A percentile compares a stretch with the other conserved stretches of the same genome.
Evolutionary conservation across 495 filamentous ascomycete genomes (phyloP).

Genomic region (Jackrogersella multiformis): DNA sequence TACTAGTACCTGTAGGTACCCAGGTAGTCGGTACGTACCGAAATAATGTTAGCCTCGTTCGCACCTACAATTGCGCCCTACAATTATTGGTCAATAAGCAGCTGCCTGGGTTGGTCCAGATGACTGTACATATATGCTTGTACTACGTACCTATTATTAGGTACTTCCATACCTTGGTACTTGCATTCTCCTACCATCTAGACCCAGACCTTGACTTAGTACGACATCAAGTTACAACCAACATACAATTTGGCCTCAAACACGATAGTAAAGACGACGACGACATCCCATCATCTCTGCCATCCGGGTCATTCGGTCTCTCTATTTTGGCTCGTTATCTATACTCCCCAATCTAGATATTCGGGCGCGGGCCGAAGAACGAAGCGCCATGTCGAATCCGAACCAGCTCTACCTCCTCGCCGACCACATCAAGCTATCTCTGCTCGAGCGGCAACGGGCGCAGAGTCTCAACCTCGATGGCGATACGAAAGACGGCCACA

Average conservation of each 20-base stretch:
- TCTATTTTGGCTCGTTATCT: conserved; percentile 5
- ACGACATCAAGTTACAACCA: conserved; percentile 3
- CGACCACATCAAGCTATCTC: conserved; percentile 80
- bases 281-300: background rate
- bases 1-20: too few relatives aligned
- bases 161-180: conserved; percentile 1
- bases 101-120: conserved; percentile 26
- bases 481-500: conserved; percentile 87
- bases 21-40: conserved; percentile 7
- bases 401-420: conserved; percentile 77
- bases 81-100: conserved; percentile 18
- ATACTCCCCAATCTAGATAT: conserved; percentile 3
- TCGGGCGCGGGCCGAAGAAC: conserved; percentile 2
- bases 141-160: conserved; percentile 37
- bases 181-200: too few relatives aligned
- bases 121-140: conserved; percentile 14
- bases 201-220: background rate
- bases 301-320: background rate
- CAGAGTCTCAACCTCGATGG: conserved; percentile 80
- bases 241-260: conserved; percentile 27
- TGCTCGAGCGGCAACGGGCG: conserved; percentile 91
- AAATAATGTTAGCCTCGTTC: conserved; percentile 18
- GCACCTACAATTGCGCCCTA: conserved; percentile 6
- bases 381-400: conserved; percentile 59
- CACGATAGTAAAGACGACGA: background rate